Percentiles rank a stretch among this genome's conserved stretches.
Conservation (phyloP, 768 basidiomycete genomes). For the Candolleomyces efflorescens region DNA sequence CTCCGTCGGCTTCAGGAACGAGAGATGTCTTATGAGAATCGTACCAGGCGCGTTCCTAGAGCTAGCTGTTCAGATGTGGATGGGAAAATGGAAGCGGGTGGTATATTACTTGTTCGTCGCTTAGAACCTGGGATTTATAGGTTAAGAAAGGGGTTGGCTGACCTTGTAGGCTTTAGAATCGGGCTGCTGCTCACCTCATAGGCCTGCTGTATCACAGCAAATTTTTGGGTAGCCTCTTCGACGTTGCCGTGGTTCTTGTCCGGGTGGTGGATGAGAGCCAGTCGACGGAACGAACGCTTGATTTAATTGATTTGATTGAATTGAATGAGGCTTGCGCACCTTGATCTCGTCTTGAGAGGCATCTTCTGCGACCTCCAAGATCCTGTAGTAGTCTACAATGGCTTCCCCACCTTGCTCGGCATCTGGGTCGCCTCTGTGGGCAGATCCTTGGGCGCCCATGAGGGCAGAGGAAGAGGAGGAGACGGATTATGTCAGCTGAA, state of each 20-base stretch:
- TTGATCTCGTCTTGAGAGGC: constrained; percentile 89
- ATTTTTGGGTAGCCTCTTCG: constrained; percentile 83
- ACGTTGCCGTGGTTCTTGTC: constrained; percentile 83
- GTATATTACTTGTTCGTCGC: constrained; percentile 83
- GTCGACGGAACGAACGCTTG: constrained; percentile 77
- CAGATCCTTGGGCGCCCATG: constrained; percentile 74
- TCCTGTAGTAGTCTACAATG: constrained; percentile 71
- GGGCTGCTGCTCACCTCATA: constrained; percentile 64
- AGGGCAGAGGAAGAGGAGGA: neutral
- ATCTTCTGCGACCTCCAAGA: constrained; percentile 76
- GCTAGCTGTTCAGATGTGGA: constrained; percentile 19
- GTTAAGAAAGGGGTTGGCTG: constrained; percentile 3
- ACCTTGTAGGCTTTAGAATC: neutral
- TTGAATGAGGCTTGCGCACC: constrained; percentile 31
- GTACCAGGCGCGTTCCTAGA: constrained; percentile 97
- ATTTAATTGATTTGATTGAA: neutral
- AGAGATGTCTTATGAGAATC: constrained; percentile 86
- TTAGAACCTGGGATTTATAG: constrained; percentile 59
- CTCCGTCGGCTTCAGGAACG: constrained; percentile 77
- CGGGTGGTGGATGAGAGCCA: constrained; percentile 83
- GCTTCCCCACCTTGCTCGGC: constrained; percentile 15
- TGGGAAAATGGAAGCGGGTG: neutral
- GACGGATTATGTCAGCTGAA: neutral
- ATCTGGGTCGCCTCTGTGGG: constrained; percentile 27
- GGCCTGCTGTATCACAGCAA: constrained; percentile 88